phyloP scores from a whole-genome alignment of 768 basidiomycete species.

The Kwoniella bestiolae region DNA sequence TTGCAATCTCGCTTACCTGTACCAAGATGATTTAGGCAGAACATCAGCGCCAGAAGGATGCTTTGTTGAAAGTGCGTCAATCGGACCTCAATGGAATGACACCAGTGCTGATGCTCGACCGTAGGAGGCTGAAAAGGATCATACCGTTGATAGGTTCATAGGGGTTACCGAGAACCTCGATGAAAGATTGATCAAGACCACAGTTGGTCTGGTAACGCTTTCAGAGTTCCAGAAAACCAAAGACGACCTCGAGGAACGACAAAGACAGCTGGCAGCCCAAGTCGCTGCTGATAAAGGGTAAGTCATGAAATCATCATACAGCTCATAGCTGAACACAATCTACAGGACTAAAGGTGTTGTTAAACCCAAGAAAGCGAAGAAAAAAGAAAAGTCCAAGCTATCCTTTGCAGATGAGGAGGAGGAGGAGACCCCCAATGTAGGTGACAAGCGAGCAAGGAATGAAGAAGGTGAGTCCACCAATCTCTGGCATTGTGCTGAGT shows the following conservation, averaged over 20 bases:
- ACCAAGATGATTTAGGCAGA: conserved; percentile 53
- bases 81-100: background rate
- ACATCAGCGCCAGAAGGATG: conserved; percentile 7
- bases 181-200: conserved; percentile 85
- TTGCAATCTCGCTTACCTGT: conserved; percentile 71
- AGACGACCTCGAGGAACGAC: conserved; percentile 88
- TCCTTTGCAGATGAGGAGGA: conserved; percentile 93
- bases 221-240: conserved; percentile 90
- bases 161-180: conserved; percentile 94
- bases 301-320: background rate
- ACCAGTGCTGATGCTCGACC: background rate
- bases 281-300: conserved; percentile 60
- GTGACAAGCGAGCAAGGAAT: conserved; percentile 13
- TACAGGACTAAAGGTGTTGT: conserved; percentile 27
- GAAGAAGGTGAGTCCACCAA: conserved; percentile 19
- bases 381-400: conserved; percentile 80
- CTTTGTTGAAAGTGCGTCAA: conserved; percentile 57
- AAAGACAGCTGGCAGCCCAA: conserved; percentile 82
- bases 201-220: conserved; percentile 85
- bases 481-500: conserved; percentile 37
- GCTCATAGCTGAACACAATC: background rate
- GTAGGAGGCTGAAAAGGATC: conserved; percentile 85
- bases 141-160: conserved; percentile 84
- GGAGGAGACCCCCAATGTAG: conserved; percentile 41
- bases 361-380: conserved; percentile 94